A percentile compares a stretch with the other conserved stretches of the same genome.
phyloP scores from a whole-genome alignment of 768 basidiomycete genomes.

The Scleroderma bovista region DNA sequence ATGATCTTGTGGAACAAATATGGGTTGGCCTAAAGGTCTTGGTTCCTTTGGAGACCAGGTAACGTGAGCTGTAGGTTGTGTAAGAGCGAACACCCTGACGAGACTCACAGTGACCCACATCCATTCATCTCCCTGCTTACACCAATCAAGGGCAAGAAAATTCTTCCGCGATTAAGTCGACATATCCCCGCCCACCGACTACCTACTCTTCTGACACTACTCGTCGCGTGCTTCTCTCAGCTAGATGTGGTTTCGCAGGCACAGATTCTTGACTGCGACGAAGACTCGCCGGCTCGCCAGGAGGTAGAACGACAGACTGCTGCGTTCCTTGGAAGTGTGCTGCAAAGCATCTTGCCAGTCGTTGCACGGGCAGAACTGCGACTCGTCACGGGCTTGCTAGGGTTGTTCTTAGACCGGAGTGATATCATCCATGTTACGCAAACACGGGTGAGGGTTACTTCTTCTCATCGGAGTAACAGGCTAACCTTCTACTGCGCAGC shows the following conservation, averaged over 20 bases:
- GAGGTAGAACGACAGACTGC: constrained; percentile 89
- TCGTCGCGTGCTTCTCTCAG: constrained; percentile 92
- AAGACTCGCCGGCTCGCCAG: constrained; percentile 54
- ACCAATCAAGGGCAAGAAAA: constrained; percentile 87
- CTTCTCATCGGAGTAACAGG: constrained; percentile 1
- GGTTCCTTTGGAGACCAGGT: constrained; percentile 93
- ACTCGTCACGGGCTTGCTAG: constrained; percentile 81
- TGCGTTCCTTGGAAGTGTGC: constrained; percentile 76
- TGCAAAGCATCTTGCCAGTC: constrained; percentile 82
- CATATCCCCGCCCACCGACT: constrained; percentile 75
- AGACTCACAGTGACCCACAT: constrained; percentile 69
- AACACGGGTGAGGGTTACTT: constrained; percentile 59
- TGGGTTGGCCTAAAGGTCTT: constrained; percentile 85
- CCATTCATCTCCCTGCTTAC: constrained; percentile 91
- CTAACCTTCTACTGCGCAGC: constrained; percentile 39
- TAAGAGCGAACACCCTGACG: neutral
- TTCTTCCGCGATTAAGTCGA: constrained; percentile 84
- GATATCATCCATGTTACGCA: constrained; percentile 67
- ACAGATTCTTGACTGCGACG: constrained; percentile 58
- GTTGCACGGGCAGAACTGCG: constrained; percentile 75
- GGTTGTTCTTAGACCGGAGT: constrained; percentile 74
- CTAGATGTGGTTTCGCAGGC: constrained; percentile 86
- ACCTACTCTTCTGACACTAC: constrained; percentile 82
- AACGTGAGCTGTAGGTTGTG: neutral
- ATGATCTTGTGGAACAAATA: constrained; percentile 56